Percentiles rank a stretch among this genome's conserved stretches.
Evolutionary conservation across 192 early-diverging fungal genomes (phyloP).

Genomic region (Coemansia sp.): DNA sequence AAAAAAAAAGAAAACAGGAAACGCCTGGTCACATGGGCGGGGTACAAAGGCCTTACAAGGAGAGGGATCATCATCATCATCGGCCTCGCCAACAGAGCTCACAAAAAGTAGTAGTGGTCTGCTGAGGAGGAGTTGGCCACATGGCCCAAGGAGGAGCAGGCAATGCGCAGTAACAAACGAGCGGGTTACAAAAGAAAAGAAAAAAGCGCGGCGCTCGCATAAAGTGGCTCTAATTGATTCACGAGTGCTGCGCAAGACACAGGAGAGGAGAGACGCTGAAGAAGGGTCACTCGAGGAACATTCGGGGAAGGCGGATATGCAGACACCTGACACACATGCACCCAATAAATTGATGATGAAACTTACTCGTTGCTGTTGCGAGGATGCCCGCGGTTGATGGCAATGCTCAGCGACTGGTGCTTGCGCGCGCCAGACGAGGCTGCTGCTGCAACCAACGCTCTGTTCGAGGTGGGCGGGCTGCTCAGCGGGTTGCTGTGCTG

Average conservation of each 20-base stretch:
- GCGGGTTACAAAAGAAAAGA: not conserved
- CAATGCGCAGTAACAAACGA: constrained; percentile 1
- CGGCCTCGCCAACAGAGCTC: too few relatives aligned
- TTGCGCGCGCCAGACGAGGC: constrained; percentile 12
- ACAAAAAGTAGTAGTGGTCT: constrained; percentile 5
- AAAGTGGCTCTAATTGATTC: constrained; percentile 1
- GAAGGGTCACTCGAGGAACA: too few relatives aligned
- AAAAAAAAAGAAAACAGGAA: not conserved
- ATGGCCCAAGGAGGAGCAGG: not conserved
- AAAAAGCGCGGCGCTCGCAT: not conserved
- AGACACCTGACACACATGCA: not conserved
- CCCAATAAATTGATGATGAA: not conserved
- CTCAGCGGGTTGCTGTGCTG: constrained; percentile 13
- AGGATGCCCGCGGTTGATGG: constrained; percentile 25
- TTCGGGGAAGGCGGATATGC: not conserved
- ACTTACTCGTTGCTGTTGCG: constrained; percentile 46
- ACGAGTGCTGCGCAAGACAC: constrained; percentile 7
- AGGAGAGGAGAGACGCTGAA: too few relatives aligned
- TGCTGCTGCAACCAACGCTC: constrained; percentile 13
- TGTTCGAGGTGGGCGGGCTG: constrained; percentile 19
- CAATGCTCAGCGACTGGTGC: constrained; percentile 53
- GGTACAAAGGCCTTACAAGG: too few relatives aligned
- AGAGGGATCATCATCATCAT: too few relatives aligned
- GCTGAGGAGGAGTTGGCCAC: constrained; percentile 1
- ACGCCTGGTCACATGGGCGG: not conserved